Base-by-base conservation (phyloP, 371 early-diverging fungal species). In the Mucor irregularis region DNA sequence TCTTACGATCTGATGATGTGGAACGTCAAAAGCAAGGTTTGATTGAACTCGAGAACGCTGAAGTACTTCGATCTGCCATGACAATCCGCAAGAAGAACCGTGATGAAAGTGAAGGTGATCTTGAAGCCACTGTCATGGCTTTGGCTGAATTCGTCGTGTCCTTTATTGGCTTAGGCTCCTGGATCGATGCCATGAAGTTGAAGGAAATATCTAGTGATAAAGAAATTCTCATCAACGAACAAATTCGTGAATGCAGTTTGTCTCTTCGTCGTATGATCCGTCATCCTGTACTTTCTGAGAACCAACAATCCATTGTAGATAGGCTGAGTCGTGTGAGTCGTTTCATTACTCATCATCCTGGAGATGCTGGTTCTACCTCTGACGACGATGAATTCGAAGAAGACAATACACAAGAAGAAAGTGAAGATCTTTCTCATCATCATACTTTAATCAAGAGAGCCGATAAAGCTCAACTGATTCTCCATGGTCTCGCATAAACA, bases 131-230 rank as follows among this genome's bases (percentile, higher is more conserved):
- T 5, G 69, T 67, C 6, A 63, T 70, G 53, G 55, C 66, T 2
- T 34, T 65, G 2, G 70, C 74, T 6, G 78, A 74, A 8, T 74
- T 73, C 54, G 71, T 61, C 0, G 71, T 73, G 4, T 62, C 62
- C 4, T 50, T 73, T 17, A 53, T 65, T 31, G 68, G 71, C 9
- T 44, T 78, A 9, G 73, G 71, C 31, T 66, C 75, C 0, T 78
- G 78, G 75, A 59, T 78, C 21, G 47, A 50, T 9, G 68, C 71
- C 2, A 40, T 59, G 53, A 52, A 49, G 7, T 16, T 68, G 37
- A 61, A 56, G 34, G 40, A 24, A 4, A 5, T 42, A 3, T 42
- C 58, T 24, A 10, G 37, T 16, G 51, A 63, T 35, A 56, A 61
- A 21, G 49, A 44, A 25, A 51, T 62, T 19, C 19, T 35, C 1